phyloP scores from a whole-genome alignment of 2,329 filamentous ascomycete species.

The Botrytis galanthina region DNA sequence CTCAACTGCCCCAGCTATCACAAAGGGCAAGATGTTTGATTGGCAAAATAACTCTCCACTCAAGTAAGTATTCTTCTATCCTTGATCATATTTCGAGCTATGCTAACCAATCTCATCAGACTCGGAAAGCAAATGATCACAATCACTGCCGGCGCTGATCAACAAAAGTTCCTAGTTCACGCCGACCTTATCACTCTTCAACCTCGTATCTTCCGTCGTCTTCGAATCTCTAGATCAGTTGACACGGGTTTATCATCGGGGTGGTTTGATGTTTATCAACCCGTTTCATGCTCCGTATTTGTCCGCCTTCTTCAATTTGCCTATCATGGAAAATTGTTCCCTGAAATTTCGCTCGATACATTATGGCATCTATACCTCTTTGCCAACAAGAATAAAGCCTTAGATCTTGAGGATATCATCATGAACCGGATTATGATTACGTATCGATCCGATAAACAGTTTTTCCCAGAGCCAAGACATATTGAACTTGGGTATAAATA shows the following conservation, averaged over 20 bases:
- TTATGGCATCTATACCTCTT: background rate
- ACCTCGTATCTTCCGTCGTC: background rate
- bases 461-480: background rate
- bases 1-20: background rate
- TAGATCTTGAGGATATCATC: background rate
- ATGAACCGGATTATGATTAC: background rate
- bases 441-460: background rate
- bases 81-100: too few relatives aligned
- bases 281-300: background rate
- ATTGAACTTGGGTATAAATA: background rate
- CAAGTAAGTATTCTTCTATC: too few relatives aligned
- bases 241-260: fast-evolving
- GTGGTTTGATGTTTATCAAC: background rate
- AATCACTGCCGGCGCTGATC: background rate
- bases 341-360: background rate
- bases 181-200: background rate
- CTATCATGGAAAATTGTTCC: background rate
- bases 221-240: background rate
- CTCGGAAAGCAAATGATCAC: background rate
- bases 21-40: background rate
- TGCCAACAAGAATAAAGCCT: background rate
- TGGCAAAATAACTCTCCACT: background rate
- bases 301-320: background rate
- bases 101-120: background rate
- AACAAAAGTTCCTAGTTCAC: background rate